These are phyloP conservation scores for Polysphondylium violaceum DNA, from an alignment of 78 protist genomes.

Conservation along the genomic window DNA sequence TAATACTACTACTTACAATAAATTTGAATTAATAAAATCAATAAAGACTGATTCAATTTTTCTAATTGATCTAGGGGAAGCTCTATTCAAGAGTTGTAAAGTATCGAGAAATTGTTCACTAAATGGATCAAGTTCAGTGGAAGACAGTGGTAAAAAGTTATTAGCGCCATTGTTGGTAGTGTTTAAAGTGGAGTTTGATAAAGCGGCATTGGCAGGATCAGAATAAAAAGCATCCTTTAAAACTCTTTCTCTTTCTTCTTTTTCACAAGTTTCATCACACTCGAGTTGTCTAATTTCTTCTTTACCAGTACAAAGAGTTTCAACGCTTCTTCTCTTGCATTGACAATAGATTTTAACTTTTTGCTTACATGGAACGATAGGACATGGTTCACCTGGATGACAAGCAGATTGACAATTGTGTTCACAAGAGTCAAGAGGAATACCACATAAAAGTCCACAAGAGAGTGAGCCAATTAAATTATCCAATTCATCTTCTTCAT, in stretches of 20 bases:
- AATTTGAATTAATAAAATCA: constrained; percentile 48
- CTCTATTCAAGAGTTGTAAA: constrained; percentile 16
- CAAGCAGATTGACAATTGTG: constrained; percentile 77
- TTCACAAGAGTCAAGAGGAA: constrained; percentile 46
- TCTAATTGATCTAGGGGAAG: constrained; percentile 53
- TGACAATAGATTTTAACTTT: constrained; percentile 61
- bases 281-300: constrained; percentile 67
- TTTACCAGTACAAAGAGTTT: constrained; percentile 50
- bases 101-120: constrained; percentile 18
- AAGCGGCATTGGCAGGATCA: neutral
- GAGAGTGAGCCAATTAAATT: neutral
- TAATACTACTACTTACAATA: constrained; percentile 25
- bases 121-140: neutral
- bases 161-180: neutral
- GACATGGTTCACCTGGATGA: constrained; percentile 88
- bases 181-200: neutral
- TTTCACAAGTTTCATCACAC: constrained; percentile 84
- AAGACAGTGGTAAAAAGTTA: neutral
- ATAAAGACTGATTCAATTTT: constrained; percentile 34
- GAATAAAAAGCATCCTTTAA: constrained; percentile 56
- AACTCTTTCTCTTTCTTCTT: constrained; percentile 53
- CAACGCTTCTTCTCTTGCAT: constrained; percentile 77
- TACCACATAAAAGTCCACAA: constrained; percentile 69
- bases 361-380: constrained; percentile 60
- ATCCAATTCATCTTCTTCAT: neutral